These are phyloP conservation scores for Primulina huaijiensis DNA, from an alignment of 257 asterid genomes.

Conservation along the genomic window DNA sequence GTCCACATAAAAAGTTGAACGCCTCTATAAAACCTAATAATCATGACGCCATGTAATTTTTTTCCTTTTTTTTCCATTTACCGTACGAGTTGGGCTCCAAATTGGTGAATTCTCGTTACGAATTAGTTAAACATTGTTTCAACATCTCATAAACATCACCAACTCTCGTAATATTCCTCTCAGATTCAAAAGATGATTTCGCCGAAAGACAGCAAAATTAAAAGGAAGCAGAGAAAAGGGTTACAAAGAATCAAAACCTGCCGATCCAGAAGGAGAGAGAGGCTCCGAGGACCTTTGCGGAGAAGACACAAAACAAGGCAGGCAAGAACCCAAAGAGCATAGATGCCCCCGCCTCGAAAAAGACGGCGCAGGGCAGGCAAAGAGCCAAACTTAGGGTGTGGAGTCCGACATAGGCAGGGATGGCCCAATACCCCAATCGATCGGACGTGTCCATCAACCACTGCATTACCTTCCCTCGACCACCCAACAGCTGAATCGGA, in stretches of 20 bases:
- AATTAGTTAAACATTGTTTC: too few relatives aligned
- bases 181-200: too few relatives aligned
- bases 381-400: constrained; percentile 83
- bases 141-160: too few relatives aligned
- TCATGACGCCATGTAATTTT: too few relatives aligned
- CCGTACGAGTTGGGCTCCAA: too few relatives aligned
- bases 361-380: constrained; percentile 88
- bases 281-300: constrained; percentile 89
- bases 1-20: too few relatives aligned
- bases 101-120: too few relatives aligned
- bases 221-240: too few relatives aligned
- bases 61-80: too few relatives aligned
- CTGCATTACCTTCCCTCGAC: constrained; percentile 39
- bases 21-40: too few relatives aligned
- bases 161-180: too few relatives aligned
- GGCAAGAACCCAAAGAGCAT: constrained; percentile 85
- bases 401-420: constrained; percentile 73
- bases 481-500: constrained; percentile 34
- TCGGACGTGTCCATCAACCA: constrained; percentile 56
- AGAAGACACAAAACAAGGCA: constrained; percentile 78
- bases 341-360: constrained; percentile 96
- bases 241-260: constrained; percentile 32
- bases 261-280: constrained; percentile 97
- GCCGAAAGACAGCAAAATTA: too few relatives aligned
- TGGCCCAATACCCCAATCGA: constrained; percentile 87